These are phyloP conservation scores for Bipolaris oryzae DNA, from an alignment of 2,329 filamentous ascomycete species.

Conservation along the genomic window DNA sequence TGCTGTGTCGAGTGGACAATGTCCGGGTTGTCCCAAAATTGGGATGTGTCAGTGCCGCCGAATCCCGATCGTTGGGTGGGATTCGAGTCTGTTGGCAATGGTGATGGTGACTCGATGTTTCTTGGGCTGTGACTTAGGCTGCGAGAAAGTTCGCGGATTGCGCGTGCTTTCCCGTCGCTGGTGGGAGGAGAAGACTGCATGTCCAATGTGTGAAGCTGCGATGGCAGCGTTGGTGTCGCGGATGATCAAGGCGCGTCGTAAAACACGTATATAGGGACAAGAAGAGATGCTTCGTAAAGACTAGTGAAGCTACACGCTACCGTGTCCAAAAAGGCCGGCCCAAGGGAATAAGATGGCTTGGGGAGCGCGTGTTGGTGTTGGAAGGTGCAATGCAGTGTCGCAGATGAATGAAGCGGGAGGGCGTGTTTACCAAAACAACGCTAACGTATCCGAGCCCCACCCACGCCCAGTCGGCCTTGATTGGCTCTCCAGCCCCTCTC, in stretches of 20 bases:
- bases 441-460: conserved; percentile 21
- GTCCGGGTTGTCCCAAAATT: conserved; percentile 46
- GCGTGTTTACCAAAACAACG: conserved; percentile 31
- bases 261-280: conserved; percentile 35
- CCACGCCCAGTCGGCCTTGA: conserved; percentile 21
- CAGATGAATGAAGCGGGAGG: conserved; percentile 26
- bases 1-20: conserved; percentile 49
- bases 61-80: conserved; percentile 43
- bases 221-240: conserved; percentile 18
- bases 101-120: conserved; percentile 38
- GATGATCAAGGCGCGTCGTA: conserved; percentile 38
- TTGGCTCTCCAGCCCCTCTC: conserved; percentile 9
- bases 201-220: conserved; percentile 26
- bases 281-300: conserved; percentile 38
- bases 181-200: conserved; percentile 48
- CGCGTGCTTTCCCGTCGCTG: conserved; percentile 47
- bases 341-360: conserved; percentile 22
- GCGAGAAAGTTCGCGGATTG: conserved; percentile 46
- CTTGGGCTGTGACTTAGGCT: conserved; percentile 44
- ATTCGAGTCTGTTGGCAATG: conserved; percentile 45
- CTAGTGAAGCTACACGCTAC: conserved; percentile 22
- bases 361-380: conserved; percentile 20
- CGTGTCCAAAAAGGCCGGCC: conserved; percentile 27
- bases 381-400: conserved; percentile 41
- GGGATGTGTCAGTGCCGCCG: conserved; percentile 25